Evolutionary conservation across 2,329 filamentous ascomycete species (phyloP), one percentile per base, ranked within the genome.

Genomic region (Exophiala spinifera): DNA sequence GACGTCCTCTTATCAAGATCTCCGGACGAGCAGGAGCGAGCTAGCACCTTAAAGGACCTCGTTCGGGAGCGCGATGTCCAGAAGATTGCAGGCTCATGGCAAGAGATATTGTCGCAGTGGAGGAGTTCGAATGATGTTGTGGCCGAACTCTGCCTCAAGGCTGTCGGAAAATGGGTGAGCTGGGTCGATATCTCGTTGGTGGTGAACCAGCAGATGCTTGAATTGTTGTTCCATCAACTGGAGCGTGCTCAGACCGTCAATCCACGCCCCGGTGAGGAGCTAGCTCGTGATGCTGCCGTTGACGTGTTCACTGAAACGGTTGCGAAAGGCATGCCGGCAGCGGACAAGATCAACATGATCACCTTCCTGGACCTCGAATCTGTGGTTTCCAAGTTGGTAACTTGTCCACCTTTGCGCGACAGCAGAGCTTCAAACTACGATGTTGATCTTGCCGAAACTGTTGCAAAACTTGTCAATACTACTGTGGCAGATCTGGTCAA

Each of bases 101-200:
- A 94, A 70, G 88, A 95, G 66, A 87, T 99, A 42, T 79, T 99
- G 51, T 79, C 83, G 10, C 83, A 86, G 65, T 97, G 91, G 80
- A 78, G 80, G 62, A 82, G 83, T 52, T 80, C 84, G 53, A 83
- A 87, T 62, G 85, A 91, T 66, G 70, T 74, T 39, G 81, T 97
- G 54, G 81, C 95, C 40, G 91, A 96, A 70, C 85, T 95, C 79
- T 91, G 89, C 64, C 79, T 99, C 49, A 90, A 87, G 72, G 87
- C 91, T n/a, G 84, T 99, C 61, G 91, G 90, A 34, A 94, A 92
- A 70, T 99, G 94, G 92, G 91, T 96, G 57, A 95, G 91, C 79
- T 99, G 94, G 94, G 95, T 95, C 66, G 94, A 97, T 68, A 97
- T 99, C 65, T 88, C 88, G 47, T 78, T 99, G 53, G 85, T 99